phyloP scores from a whole-genome alignment of 1,139 yeast species.

The Pneumocystis carinii region DNA sequence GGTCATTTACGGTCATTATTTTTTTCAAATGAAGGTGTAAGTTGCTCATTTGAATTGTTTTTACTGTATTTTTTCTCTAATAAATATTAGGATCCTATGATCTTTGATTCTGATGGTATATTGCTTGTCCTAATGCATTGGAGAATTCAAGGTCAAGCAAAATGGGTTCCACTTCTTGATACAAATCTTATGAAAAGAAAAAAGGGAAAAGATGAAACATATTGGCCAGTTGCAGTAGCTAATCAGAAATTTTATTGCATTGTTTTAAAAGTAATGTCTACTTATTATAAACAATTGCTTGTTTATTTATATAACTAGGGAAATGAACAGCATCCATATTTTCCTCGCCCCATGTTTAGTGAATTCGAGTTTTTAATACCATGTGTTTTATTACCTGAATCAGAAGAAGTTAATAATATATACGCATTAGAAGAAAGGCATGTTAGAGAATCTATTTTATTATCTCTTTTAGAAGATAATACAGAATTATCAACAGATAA shows the following conservation, averaged over 20 bases:
- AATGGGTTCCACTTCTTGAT: conserved; percentile 81
- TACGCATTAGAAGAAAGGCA: conserved; percentile 19
- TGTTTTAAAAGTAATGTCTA: conserved; percentile 40
- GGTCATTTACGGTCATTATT: conserved; percentile 39
- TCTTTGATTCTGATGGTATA: conserved; percentile 64
- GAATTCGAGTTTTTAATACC: conserved; percentile 65
- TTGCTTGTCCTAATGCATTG: conserved; percentile 58
- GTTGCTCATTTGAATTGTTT: neutral
- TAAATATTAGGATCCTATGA: conserved; percentile 48
- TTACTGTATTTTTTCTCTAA: conserved; percentile 22
- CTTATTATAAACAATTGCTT: conserved; percentile 21
- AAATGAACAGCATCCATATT: conserved; percentile 31
- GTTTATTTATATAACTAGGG: conserved; percentile 9
- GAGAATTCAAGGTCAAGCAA: conserved; percentile 57
- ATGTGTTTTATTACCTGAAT: conserved; percentile 14
- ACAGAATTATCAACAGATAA: conserved; percentile 20
- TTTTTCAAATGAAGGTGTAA: conserved; percentile 54
- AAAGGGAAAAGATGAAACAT: conserved; percentile 32
- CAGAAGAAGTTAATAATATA: conserved; percentile 21
- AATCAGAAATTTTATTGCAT: conserved; percentile 46
- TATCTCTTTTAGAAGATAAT: conserved; percentile 15
- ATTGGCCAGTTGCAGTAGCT: conserved; percentile 81
- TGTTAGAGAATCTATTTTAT: conserved; percentile 12
- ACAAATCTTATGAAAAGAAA: conserved; percentile 38
- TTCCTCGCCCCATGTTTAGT: conserved; percentile 74